Conservation (phyloP, 192 early-diverging fungal genomes). For the Umbelopsis ramanniana region DNA sequence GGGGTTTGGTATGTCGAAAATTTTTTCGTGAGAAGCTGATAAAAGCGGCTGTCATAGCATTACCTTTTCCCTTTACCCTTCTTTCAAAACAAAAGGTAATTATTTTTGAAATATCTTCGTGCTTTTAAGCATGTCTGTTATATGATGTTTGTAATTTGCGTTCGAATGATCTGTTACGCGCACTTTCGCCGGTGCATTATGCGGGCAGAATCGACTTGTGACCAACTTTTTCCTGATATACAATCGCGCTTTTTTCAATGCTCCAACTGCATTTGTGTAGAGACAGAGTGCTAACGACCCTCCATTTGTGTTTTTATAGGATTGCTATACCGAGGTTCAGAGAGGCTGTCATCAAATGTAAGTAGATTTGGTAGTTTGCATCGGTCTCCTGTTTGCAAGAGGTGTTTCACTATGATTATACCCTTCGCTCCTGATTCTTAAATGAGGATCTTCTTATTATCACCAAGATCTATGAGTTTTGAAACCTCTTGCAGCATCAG, state of each 20-base stretch:
- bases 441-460: constrained; percentile 29
- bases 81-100: constrained; percentile 5
- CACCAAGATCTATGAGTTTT: constrained; percentile 35
- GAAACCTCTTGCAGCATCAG: neutral
- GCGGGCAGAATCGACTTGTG: constrained; percentile 27
- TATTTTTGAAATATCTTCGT: neutral
- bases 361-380: neutral
- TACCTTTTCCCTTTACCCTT: neutral
- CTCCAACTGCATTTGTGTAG: neutral
- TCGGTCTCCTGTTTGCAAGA: neutral
- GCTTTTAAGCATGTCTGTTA: neutral
- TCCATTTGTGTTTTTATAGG: neutral
- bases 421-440: constrained; percentile 27
- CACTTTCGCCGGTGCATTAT: constrained; percentile 40
- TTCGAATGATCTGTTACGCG: constrained; percentile 31
- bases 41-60: neutral
- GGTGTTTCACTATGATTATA: constrained; percentile 24
- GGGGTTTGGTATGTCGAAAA: constrained; percentile 5
- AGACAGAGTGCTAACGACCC: neutral
- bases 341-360: neutral
- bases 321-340: neutral
- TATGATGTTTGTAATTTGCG: constrained; percentile 45
- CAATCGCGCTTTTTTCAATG: neutral
- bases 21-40: constrained; percentile 6
- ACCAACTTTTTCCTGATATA: constrained; percentile 26